phyloP scores from a whole-genome alignment of 1,139 yeast genomes.

The Meyerozyma carpophila region DNA sequence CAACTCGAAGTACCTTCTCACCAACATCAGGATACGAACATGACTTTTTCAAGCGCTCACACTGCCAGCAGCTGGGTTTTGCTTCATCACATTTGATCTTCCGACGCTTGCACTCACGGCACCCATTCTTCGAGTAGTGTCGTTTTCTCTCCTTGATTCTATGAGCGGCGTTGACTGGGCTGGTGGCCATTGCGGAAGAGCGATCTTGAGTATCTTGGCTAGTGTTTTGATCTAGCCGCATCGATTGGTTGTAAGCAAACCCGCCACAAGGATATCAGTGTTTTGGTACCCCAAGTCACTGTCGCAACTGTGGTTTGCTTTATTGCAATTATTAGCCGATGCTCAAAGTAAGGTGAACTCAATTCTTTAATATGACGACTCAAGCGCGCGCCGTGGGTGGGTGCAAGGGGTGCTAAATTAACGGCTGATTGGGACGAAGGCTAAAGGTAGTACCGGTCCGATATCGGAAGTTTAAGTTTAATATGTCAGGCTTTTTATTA shows the following conservation, averaged over 20 bases:
- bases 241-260: background rate
- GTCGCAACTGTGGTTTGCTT: background rate
- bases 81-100: constrained; percentile 54
- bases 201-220: background rate
- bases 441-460: background rate
- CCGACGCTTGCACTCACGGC: constrained; percentile 37
- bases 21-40: constrained; percentile 32
- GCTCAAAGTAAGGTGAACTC: background rate
- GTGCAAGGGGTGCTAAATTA: background rate
- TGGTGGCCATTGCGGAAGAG: background rate
- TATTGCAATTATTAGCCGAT: background rate
- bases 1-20: constrained; percentile 24
- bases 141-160: constrained; percentile 4
- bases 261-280: background rate
- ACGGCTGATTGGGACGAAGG: background rate
- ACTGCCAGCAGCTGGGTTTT: constrained; percentile 51
- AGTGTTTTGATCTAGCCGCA: background rate
- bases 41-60: constrained; percentile 26
- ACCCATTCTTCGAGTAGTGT: constrained; percentile 32
- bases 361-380: background rate
- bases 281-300: background rate
- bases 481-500: background rate
- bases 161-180: background rate
- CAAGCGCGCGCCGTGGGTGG: background rate
- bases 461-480: background rate